Percentiles rank a stretch among this genome's conserved stretches.
phyloP scores from a whole-genome alignment of 2,329 filamentous ascomycete genomes.

The Boeremia lycopersici region DNA sequence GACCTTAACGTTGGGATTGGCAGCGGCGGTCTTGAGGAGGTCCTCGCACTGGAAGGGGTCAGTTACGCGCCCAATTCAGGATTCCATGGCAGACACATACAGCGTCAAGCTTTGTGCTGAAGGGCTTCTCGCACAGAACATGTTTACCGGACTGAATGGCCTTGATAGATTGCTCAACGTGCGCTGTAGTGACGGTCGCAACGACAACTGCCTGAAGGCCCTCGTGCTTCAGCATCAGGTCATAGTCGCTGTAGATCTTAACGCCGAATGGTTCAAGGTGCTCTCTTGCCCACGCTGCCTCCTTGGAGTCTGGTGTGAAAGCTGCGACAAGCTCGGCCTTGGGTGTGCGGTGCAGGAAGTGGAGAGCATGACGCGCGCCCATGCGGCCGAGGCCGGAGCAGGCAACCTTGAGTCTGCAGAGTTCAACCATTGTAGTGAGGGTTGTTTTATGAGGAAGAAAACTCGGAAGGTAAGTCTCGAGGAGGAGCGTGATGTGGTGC shows the following conservation, averaged over 20 bases:
- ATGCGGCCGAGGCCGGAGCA: conserved; percentile 57
- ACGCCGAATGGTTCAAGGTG: conserved; percentile 60
- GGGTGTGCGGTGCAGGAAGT: conserved; percentile 55
- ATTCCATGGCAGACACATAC: conserved; percentile 48
- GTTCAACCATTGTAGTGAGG: conserved; percentile 36
- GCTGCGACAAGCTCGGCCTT: conserved; percentile 56
- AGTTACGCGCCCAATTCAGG: neutral
- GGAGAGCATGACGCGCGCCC: conserved; percentile 56
- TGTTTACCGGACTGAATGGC: conserved; percentile 62
- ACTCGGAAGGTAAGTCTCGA: too few species aligned
- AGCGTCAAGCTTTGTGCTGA: conserved; percentile 64
- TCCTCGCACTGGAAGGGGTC: conserved; percentile 57
- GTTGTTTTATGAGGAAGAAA: neutral
- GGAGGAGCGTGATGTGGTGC: conserved; percentile 1
- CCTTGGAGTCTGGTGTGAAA: conserved; percentile 52
- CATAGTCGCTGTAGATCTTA: conserved; percentile 60
- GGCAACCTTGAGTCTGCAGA: conserved; percentile 52
- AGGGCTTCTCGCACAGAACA: conserved; percentile 65
- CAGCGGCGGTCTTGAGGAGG: conserved; percentile 63
- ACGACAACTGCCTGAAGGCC: conserved; percentile 63
- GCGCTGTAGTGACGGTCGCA: conserved; percentile 60
- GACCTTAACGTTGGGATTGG: conserved; percentile 66
- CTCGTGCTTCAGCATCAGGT: conserved; percentile 62
- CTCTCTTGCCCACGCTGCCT: conserved; percentile 56
- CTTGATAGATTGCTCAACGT: conserved; percentile 63